phyloP scores from a whole-genome alignment of 208 protist species.

The Acanthamoeba royreba region DNA sequence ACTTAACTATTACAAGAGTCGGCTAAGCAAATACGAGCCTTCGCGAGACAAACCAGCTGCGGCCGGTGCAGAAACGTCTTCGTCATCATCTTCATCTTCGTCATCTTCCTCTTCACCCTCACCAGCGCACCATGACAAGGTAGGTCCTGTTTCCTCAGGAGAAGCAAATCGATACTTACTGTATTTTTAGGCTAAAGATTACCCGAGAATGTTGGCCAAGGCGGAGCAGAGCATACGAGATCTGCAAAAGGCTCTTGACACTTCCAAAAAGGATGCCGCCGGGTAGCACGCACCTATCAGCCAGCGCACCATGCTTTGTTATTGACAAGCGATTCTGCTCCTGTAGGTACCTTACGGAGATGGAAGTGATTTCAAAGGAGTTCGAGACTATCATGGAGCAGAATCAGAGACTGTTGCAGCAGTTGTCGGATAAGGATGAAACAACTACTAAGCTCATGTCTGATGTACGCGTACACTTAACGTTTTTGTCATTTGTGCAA shows the following conservation, averaged over 20 bases:
- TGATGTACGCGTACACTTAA: not conserved
- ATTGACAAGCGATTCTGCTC: no score
- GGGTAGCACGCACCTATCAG: not conserved
- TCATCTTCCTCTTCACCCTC: no score
- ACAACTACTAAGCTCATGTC: constrained; percentile 42
- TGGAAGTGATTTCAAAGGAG: constrained; percentile 9
- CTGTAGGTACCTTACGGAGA: not conserved
- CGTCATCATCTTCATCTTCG: not conserved
- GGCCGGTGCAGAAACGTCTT: not conserved
- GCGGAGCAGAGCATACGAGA: not conserved
- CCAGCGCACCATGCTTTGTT: no score
- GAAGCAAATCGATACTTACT: not conserved
- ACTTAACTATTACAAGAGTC: not conserved
- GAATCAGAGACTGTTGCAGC: not conserved
- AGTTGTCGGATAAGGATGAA: constrained; percentile 29
- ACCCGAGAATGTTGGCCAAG: not conserved
- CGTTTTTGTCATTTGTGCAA: not conserved
- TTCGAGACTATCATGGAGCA: constrained; percentile 7
- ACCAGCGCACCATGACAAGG: not conserved
- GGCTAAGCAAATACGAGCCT: not conserved
- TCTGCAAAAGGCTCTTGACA: not conserved
- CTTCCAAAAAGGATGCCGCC: not conserved
- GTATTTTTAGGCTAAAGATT: not conserved
- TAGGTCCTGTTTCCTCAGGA: not conserved
- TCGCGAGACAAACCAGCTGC: not conserved